Base-by-base conservation (phyloP, 2,329 filamentous ascomycete species). In the Canariomyces notabilis region DNA sequence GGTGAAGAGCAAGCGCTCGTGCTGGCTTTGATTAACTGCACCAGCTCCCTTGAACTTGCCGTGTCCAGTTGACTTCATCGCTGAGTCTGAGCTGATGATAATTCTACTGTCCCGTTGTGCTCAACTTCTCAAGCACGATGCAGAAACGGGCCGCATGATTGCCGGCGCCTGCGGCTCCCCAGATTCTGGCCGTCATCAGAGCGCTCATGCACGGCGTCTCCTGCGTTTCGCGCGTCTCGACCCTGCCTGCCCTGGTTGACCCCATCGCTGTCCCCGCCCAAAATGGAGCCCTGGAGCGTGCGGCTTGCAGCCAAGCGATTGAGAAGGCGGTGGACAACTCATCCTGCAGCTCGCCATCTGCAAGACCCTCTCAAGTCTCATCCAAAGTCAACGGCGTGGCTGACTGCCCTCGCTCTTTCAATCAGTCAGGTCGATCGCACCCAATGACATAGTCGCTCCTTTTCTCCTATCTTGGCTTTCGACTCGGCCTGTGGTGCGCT, bases 301-400 rank as follows among this genome's bases (percentile, higher is more conserved):
- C 42, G 45, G 47, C 45, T 40, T 54, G 52, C 47, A 47, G 47
- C 48, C 29, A 41, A 46, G 42, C 46, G 57, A 57, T 51, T 57
- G 59, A 56, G 31, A 47, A 49, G 55, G 58, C 52, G 55, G 58
- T 63, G 62, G 62, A 66, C 64, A 67, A 67, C 64, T 66, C 64
- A 67, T 60, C 64, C 59, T 65, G 64, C 64, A 66, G 61, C 53
- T 55, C 54, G 52, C 58, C 55, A 57, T 59, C 63, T 62, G 62
- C 60, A 62, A 47, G 40, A 16, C 48, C 9, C 56, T 58, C 58
- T n/a, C n/a, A n/a, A n/a, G n/a, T n/a, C n/a, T n/a, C n/a, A n/a
- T n/a, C n/a, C n/a, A n/a, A n/a, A n/a, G n/a, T n/a, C 60, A 55
- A 62, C 62, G 58, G 59, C 58, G 57, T 58, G 51, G n/a, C 53